Evolutionary conservation across 106 monocot species (phyloP).

Genomic region (Hemerocallis citrina): DNA sequence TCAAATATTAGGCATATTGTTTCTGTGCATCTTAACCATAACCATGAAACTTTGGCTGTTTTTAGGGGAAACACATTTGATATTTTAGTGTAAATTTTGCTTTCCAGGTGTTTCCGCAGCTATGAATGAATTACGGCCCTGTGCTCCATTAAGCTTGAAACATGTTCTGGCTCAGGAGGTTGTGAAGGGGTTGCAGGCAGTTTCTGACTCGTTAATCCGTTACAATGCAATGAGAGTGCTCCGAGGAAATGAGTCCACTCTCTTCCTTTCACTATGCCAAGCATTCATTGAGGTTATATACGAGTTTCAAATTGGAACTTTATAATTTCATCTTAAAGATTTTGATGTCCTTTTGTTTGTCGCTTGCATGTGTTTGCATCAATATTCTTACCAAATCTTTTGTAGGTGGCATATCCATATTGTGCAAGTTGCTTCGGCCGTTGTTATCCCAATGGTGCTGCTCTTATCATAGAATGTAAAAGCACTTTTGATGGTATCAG

Average conservation of each 20-base stretch:
- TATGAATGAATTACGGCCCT: constrained; percentile 93
- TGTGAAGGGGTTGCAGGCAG: constrained; percentile 63
- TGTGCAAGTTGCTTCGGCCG: constrained; percentile 80
- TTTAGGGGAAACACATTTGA: too few relatives aligned
- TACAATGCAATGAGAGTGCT: constrained; percentile 76
- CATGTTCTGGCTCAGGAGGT: constrained; percentile 61
- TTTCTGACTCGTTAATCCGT: constrained; percentile 64
- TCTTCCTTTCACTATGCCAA: constrained; percentile 91
- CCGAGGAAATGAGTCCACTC: constrained; percentile 80
- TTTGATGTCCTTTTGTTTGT: too few relatives aligned
- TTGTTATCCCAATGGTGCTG: constrained; percentile 76
- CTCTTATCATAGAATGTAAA: constrained; percentile 48
- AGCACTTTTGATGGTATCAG: constrained; percentile 47
- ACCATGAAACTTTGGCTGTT: background rate
- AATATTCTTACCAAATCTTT: background rate
- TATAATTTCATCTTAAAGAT: background rate
- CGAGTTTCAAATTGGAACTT: background rate
- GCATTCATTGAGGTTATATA: constrained; percentile 75
- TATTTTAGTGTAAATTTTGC: background rate
- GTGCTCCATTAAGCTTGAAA: constrained; percentile 77
- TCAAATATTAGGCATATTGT: too few relatives aligned
- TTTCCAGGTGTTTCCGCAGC: constrained; percentile 73
- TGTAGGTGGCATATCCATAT: constrained; percentile 79
- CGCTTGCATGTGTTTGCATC: background rate
- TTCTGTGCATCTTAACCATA: too few relatives aligned